Conservation (phyloP, 2,329 filamentous ascomycete genomes). For the Sporothrix schenckii region DNA sequence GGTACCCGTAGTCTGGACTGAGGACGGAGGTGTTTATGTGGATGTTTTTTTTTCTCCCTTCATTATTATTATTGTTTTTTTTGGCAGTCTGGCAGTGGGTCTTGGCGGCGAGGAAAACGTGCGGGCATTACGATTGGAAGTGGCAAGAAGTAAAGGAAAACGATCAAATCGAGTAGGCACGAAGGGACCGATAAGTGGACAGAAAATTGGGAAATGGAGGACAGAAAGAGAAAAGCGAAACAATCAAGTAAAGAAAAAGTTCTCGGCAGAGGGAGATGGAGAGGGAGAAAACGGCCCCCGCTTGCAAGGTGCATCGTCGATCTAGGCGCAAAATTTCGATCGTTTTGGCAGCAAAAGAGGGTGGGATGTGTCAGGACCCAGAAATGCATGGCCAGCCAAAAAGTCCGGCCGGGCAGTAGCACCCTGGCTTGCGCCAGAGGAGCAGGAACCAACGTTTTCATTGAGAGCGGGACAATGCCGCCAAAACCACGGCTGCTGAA, state of each 20-base stretch:
- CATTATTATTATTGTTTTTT: not conserved
- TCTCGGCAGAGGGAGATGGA: not conserved
- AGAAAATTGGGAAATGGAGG: conserved; percentile 14
- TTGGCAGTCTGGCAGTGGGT: not conserved
- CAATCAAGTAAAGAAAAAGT: not conserved
- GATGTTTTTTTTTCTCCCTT: not conserved
- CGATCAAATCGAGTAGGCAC: not conserved
- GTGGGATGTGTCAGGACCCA: conserved; percentile 26
- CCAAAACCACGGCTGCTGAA: too few relatives aligned
- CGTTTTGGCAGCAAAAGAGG: conserved; percentile 5
- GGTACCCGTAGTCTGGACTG: not conserved
- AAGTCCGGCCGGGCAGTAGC: conserved; percentile 10
- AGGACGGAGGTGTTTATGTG: not conserved
- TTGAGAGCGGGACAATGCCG: not conserved
- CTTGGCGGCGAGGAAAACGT: too few relatives aligned
- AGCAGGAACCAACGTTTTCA: not conserved
- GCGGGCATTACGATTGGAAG: conserved; percentile 1
- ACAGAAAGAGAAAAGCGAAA: not conserved
- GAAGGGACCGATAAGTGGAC: conserved; percentile 10
- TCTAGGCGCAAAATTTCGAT: conserved; percentile 31
- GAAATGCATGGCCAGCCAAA: not conserved
- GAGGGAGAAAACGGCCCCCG: conserved; percentile 10
- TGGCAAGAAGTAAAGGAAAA: not conserved
- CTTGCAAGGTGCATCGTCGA: conserved; percentile 19
- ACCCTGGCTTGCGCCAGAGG: conserved; percentile 18